Evolutionary conservation across 176 grass and related monocot genomes (phyloP).

Genomic region (Raddia guianensis): DNA sequence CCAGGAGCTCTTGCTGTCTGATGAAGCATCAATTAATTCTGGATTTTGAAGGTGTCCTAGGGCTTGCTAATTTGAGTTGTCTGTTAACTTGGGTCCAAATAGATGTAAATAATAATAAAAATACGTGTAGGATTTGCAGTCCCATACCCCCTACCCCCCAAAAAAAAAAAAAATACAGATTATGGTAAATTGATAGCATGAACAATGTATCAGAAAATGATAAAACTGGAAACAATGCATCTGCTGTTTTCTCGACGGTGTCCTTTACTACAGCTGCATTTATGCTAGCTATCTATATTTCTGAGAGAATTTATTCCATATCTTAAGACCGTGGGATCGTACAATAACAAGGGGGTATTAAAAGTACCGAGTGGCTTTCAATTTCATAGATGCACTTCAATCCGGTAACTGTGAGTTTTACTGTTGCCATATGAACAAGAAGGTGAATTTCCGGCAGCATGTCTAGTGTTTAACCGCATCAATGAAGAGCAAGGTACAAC

Average conservation of each 20-base stretch:
- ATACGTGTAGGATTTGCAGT: conserved; percentile 15
- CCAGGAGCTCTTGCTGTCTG: conserved; percentile 19
- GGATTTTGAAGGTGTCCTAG: conserved; percentile 5
- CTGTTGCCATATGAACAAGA: background rate
- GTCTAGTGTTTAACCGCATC: background rate
- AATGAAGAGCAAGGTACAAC: conserved; percentile 1
- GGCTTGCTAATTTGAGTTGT: background rate
- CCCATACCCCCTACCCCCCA: no score
- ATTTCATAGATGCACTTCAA: background rate
- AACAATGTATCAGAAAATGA: background rate
- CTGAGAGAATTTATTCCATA: conserved; percentile 22
- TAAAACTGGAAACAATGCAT: background rate
- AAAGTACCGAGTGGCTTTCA: conserved; percentile 10
- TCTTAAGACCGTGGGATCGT: conserved; percentile 1
- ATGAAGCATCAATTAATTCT: conserved; percentile 40
- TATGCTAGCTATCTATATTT: background rate
- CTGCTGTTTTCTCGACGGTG: background rate
- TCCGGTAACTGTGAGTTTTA: background rate
- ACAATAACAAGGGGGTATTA: background rate
- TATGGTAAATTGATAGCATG: background rate
- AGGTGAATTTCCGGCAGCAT: no score
- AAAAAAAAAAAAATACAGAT: no score
- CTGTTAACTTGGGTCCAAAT: conserved; percentile 25
- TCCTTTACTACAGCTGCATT: conserved; percentile 17
- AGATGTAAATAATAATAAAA: conserved; percentile 36